A percentile compares a stretch with the other conserved stretches of the same genome.
These are phyloP conservation scores for Digitaria exilis DNA, from an alignment of 202 grass and related monocot genomes.

Conservation along the genomic window DNA sequence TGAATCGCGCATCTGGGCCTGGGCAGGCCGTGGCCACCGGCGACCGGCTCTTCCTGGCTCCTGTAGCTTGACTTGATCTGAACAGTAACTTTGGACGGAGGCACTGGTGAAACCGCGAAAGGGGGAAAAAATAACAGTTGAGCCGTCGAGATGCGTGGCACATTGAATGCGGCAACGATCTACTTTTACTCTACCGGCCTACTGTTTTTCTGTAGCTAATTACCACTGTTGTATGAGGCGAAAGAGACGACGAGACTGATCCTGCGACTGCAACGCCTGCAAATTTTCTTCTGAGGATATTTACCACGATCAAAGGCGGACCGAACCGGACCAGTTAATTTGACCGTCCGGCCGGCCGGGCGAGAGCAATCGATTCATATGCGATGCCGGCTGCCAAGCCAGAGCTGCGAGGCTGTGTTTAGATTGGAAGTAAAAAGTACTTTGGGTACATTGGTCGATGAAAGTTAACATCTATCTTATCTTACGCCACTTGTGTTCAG, in stretches of 20 bases:
- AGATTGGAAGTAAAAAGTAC: too few relatives aligned
- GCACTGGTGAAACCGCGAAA: neutral
- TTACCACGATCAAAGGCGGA: neutral
- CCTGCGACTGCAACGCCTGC: neutral
- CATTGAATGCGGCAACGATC: neutral
- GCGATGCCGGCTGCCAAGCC: neutral
- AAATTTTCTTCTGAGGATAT: neutral
- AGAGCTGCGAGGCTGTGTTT: too few relatives aligned
- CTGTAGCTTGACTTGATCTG: neutral
- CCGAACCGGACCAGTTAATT: too few relatives aligned
- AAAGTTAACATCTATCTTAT: too few relatives aligned
- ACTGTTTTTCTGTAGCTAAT: neutral
- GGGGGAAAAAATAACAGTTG: neutral
- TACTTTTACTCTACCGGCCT: too few relatives aligned
- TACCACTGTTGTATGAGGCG: neutral
- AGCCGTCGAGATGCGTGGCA: too few relatives aligned
- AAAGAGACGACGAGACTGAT: neutral
- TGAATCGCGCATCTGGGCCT: neutral
- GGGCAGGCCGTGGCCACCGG: too few relatives aligned
- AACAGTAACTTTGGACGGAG: neutral
- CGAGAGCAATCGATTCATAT: slow-evolving; percentile 17
- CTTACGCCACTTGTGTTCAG: too few relatives aligned
- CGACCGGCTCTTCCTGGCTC: neutral
- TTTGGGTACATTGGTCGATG: too few relatives aligned
- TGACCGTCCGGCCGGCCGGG: too few relatives aligned